Percentiles rank a stretch among this genome's conserved stretches.
Conservation (phyloP, 106 monocot species). For the Acanthochlamys bracteata region DNA sequence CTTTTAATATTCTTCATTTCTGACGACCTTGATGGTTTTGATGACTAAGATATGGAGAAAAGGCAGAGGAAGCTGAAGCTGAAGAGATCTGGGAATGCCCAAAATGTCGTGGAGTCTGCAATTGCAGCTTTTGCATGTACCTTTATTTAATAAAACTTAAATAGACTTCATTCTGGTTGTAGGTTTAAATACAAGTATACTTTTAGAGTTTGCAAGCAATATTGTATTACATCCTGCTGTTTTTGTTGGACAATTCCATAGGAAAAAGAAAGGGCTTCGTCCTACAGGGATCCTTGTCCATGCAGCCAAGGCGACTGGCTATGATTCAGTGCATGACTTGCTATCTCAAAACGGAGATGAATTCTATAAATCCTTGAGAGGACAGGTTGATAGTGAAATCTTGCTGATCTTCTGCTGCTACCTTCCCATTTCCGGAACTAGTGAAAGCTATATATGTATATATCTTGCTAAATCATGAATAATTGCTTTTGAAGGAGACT, state of each 20-base stretch:
- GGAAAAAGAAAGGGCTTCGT: constrained; percentile 61
- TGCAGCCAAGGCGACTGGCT: constrained; percentile 57
- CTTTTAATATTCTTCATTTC: neutral
- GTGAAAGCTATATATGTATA: neutral
- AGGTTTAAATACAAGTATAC: too few species aligned
- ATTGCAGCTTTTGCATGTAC: constrained; percentile 66
- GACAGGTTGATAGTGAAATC: too few species aligned
- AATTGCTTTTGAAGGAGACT: neutral
- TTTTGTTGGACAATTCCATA: neutral
- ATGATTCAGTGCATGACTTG: constrained; percentile 56
- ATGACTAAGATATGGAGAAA: constrained; percentile 56
- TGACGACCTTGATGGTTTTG: neutral
- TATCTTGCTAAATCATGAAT: too few species aligned
- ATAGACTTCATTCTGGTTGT: neutral
- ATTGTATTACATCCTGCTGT: neutral
- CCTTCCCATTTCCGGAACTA: neutral
- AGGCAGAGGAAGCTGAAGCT: constrained; percentile 31
- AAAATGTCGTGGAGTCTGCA: constrained; percentile 67
- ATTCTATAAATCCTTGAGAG: too few species aligned
- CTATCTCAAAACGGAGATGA: constrained; percentile 12
- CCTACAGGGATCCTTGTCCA: constrained; percentile 74
- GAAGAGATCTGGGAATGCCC: constrained; percentile 48
- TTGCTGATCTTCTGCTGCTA: too few species aligned
- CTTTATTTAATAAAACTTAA: neutral
- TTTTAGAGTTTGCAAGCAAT: too few species aligned